Base-by-base conservation (phyloP, 805 yeast species). In the Kuraishia hungarica region DNA sequence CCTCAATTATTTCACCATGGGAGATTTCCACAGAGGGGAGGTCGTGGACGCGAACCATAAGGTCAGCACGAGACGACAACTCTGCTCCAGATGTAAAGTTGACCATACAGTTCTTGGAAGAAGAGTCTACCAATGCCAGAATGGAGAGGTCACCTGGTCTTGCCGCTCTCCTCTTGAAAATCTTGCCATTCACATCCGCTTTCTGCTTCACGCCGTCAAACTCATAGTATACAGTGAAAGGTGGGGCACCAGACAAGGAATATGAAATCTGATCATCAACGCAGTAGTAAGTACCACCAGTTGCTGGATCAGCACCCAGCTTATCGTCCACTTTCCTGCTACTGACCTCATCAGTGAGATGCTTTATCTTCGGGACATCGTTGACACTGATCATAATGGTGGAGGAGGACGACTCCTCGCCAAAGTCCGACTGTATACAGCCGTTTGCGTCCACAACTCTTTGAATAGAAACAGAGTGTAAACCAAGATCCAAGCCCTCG, bases 231-330 rank as follows among this genome's bases (percentile, higher is more conserved):
- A 96, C 78, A 1, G 78, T 78, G 66, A 90, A 90, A 21, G 97
- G 97, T 0, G 96, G 81, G 2, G 80, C 73, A 1, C 98, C 98
- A 17, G 80, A 80, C 58, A 93, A 69, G 58, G 85, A 80, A 65
- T 89, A 89, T 1, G 86, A 77, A 24, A 94, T 81, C 57, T 87
- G 86, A 58, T 93, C 98, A 11, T 99, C 99, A 26, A 93, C 96
- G 78, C 99, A 94, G 64, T 84, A 86, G 62, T 86, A 80, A 2
- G 64, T 57, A n/a, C n/a, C n/a, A n/a, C n/a, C n/a, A n/a, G 43
- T 15, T 15, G 23, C 68, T 65, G 52, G 48, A 61, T 1, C 59
- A n/a, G n/a, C 59, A 26, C 55, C 53, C 52, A 20, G 52, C 54
- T 28, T 35, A 3, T 28, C 53, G 2, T 23, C 53, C 17, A 13